Conservation (phyloP, 371 early-diverging fungal genomes). For the Rhizopus arrhizus region DNA sequence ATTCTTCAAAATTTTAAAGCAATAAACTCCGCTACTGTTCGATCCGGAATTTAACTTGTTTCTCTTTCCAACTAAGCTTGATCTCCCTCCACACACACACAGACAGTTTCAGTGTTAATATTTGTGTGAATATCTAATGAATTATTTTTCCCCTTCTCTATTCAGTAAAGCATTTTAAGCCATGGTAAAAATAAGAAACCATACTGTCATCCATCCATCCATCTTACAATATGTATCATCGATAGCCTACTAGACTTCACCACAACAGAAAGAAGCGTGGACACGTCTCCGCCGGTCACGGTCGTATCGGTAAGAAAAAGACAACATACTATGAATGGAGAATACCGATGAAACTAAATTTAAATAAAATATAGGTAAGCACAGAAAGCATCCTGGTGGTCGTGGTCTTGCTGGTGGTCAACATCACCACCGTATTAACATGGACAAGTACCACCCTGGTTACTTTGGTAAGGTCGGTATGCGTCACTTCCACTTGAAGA, state of each 20-base stretch:
- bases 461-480: slow-evolving; percentile 99
- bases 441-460: slow-evolving; percentile 99
- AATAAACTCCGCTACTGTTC: not conserved
- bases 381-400: slow-evolving; percentile 99
- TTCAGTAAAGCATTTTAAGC: slow-evolving; percentile 4
- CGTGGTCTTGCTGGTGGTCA: slow-evolving; percentile 99
- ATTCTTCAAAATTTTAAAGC: not conserved
- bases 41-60: too few relatives aligned
- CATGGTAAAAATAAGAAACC: not conserved
- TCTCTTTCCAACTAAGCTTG: too few relatives aligned
- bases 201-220: not conserved
- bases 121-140: too few relatives aligned
- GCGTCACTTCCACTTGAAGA: slow-evolving; percentile 98
- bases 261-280: slow-evolving; percentile 91
- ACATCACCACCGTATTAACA: slow-evolving; percentile 99
- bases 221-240: not conserved
- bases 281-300: slow-evolving; percentile 94
- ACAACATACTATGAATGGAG: too few relatives aligned
- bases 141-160: slow-evolving; percentile 2
- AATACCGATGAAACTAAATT: too few relatives aligned
- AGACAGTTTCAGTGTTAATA: too few relatives aligned
- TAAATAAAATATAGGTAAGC: slow-evolving; percentile 63
- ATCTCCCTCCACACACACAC: too few relatives aligned
- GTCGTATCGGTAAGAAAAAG: slow-evolving; percentile 72
- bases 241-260: slow-evolving; percentile 82